Evolutionary conservation across 306 rosid species (phyloP).

Genomic region (Lathyrus tuberosus): DNA sequence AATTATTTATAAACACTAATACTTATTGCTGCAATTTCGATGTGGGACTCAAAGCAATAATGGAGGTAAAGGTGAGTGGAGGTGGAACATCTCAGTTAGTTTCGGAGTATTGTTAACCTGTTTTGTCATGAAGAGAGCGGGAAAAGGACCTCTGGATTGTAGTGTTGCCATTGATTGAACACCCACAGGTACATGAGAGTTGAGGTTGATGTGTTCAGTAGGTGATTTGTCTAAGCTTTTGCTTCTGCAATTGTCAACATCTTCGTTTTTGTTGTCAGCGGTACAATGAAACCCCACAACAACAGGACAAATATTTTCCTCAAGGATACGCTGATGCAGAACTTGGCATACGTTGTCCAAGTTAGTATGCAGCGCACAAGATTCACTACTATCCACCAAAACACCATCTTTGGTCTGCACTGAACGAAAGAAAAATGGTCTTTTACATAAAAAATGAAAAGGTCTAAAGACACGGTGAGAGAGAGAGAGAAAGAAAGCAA

Average conservation of each 20-base stretch:
- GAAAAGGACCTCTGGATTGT: constrained; percentile 47
- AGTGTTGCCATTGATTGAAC: constrained; percentile 47
- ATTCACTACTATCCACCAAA: constrained; percentile 58
- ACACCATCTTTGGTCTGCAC: constrained; percentile 92
- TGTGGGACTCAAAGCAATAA: too few species aligned
- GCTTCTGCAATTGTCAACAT: constrained; percentile 40
- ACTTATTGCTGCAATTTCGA: too few species aligned
- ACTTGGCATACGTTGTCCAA: constrained; percentile 52
- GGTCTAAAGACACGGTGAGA: constrained; percentile 19
- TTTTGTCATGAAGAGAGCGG: constrained; percentile 42
- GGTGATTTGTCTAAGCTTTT: constrained; percentile 47
- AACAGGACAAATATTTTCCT: constrained; percentile 57
- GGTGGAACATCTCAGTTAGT: constrained; percentile 53
- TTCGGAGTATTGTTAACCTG: constrained; percentile 52
- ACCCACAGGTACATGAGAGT: constrained; percentile 50
- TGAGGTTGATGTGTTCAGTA: constrained; percentile 48
- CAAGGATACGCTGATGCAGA: constrained; percentile 43
- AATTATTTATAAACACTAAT: too few species aligned
- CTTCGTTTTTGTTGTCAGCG: constrained; percentile 47
- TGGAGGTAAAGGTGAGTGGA: too few species aligned
- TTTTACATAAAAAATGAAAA: constrained; percentile 62
- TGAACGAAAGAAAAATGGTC: constrained; percentile 69
- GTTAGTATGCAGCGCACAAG: constrained; percentile 50
- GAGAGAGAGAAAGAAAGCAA: background rate
- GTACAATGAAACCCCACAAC: constrained; percentile 53